Percentiles rank a stretch among this genome's conserved stretches.
phyloP scores from a whole-genome alignment of 768 basidiomycete genomes.

The Suillus sp. region DNA sequence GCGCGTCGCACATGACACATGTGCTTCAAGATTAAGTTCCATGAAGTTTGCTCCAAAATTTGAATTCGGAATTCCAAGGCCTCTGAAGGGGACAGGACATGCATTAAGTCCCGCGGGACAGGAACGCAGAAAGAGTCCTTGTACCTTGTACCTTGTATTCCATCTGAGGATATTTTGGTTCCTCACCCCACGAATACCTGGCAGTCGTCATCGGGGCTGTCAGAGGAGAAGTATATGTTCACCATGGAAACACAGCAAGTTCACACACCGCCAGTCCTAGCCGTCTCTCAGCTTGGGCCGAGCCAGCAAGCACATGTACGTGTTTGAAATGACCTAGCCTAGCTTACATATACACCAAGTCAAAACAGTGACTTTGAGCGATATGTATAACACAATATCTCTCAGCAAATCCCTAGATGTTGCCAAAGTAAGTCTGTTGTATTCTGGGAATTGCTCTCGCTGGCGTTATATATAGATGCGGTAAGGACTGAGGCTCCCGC shows the following conservation, averaged over 20 bases:
- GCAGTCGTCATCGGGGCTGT: background rate
- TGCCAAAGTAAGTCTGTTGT: background rate
- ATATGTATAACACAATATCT: background rate
- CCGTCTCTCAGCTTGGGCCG: background rate
- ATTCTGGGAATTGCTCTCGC: background rate
- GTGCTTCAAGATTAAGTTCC: background rate
- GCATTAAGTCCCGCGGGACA: constrained; percentile 4
- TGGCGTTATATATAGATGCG: background rate
- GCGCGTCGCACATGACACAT: background rate
- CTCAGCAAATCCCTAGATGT: background rate
- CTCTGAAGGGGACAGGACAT: background rate
- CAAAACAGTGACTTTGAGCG: background rate
- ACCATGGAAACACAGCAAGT: constrained; percentile 1
- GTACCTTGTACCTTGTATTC: constrained; percentile 9
- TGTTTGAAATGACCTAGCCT: background rate
- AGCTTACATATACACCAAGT: background rate
- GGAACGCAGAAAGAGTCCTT: background rate
- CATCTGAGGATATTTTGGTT: background rate
- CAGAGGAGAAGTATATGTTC: background rate
- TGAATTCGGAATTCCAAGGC: background rate
- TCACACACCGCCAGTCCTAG: background rate
- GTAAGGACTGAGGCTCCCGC: background rate
- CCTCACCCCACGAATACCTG: background rate
- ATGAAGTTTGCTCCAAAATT: background rate
- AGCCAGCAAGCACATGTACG: background rate